Conservation (phyloP, 148 eudicot genomes). For the Chenopodium suecicum region DNA sequence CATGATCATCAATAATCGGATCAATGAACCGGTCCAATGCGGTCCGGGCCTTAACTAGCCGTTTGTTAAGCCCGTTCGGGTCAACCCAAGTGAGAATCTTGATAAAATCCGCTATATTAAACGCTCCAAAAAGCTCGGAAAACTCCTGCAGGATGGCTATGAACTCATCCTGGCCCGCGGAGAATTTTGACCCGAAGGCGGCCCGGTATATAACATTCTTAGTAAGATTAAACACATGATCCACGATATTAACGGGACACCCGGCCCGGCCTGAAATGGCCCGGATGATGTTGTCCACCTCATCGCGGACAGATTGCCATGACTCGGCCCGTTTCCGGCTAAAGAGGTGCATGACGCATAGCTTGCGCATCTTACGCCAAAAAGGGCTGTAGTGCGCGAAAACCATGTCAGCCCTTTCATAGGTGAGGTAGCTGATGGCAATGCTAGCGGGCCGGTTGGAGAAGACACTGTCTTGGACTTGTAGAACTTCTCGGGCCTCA, state of each 20-base stretch:
- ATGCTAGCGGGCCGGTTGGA: conserved; percentile 67
- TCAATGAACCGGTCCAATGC: conserved; percentile 75
- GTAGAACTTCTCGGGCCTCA: conserved; percentile 58
- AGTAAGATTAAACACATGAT: conserved; percentile 50
- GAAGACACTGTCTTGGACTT: conserved; percentile 60
- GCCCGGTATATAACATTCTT: conserved; percentile 58
- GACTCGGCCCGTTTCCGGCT: conserved; percentile 70
- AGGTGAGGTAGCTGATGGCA: conserved; percentile 58
- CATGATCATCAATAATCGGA: conserved; percentile 67
- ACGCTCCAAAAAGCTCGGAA: conserved; percentile 65
- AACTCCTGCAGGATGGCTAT: conserved; percentile 56
- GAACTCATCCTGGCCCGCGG: conserved; percentile 50
- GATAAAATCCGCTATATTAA: conserved; percentile 69
- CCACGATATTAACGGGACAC: conserved; percentile 44
- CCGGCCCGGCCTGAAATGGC: conserved; percentile 29
- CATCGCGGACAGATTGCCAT: conserved; percentile 67
- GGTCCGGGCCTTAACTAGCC: conserved; percentile 57
- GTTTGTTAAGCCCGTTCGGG: conserved; percentile 47
- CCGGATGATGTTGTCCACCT: conserved; percentile 37
- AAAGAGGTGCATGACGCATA: conserved; percentile 65
- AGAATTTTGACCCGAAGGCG: conserved; percentile 56
- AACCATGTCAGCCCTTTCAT: conserved; percentile 69
- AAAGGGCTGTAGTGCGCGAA: conserved; percentile 74
- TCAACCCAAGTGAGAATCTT: conserved; percentile 64
- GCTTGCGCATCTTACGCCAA: conserved; percentile 77